Conservation (phyloP, 2,329 filamentous ascomycete genomes). For the Fusarium mundagurra region DNA sequence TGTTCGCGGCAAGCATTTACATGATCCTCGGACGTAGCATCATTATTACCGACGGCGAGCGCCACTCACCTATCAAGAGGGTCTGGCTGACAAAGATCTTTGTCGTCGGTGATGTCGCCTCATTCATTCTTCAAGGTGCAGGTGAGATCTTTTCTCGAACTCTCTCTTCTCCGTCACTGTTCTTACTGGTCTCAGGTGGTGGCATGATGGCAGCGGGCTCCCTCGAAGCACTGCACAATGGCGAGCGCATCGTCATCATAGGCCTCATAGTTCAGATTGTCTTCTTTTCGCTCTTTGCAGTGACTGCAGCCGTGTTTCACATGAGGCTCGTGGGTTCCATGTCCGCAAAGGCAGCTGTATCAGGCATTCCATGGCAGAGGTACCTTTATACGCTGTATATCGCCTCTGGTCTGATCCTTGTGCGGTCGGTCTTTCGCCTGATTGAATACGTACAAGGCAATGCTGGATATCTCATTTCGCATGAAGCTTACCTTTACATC, state of each 20-base stretch:
- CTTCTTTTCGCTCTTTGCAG: background rate
- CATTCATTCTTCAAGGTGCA: background rate
- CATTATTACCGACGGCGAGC: background rate
- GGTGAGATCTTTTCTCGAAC: too few species aligned
- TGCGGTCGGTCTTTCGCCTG: background rate
- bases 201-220: background rate
- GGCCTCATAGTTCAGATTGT: background rate
- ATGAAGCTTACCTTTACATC: background rate
- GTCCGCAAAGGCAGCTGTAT: background rate
- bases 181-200: background rate
- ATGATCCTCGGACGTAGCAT: background rate
- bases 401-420: background rate
- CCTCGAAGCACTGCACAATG: background rate
- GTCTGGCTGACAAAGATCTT: background rate
- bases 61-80: background rate
- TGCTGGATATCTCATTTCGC: background rate
- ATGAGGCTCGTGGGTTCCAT: background rate
- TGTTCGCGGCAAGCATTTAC: background rate
- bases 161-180: too few species aligned
- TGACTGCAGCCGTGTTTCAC: background rate
- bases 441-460: background rate
- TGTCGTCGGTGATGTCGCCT: background rate
- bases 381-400: background rate
- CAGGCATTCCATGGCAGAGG: background rate
- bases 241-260: background rate